These are phyloP conservation scores for Populus hybrid DNA, from an alignment of 441 rosid genomes.

Conservation along the genomic window DNA sequence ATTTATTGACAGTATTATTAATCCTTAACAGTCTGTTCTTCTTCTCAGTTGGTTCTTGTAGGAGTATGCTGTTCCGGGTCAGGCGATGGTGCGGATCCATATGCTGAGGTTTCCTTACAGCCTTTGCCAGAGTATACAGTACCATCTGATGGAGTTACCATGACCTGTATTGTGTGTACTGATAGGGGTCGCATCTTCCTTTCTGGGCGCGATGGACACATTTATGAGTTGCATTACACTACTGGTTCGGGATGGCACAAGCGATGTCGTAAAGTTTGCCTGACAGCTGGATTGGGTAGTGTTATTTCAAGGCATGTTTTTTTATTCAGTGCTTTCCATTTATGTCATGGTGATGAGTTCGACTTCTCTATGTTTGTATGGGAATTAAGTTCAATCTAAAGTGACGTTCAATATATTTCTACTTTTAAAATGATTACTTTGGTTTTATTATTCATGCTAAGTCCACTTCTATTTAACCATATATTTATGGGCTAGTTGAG, in stretches of 20 bases:
- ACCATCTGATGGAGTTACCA: constrained; percentile 93
- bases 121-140: constrained; percentile 85
- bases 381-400: neutral
- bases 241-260: constrained; percentile 91
- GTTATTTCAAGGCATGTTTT: constrained; percentile 73
- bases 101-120: constrained; percentile 85
- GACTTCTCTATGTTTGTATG: neutral
- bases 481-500: neutral
- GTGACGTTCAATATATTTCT: no score
- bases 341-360: neutral
- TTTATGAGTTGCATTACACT: constrained; percentile 79
- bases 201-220: constrained; percentile 94
- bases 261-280: constrained; percentile 90
- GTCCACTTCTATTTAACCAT: neutral
- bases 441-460: neutral
- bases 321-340: neutral
- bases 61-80: constrained; percentile 93
- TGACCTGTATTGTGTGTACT: constrained; percentile 85
- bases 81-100: constrained; percentile 82
- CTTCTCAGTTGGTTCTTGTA: constrained; percentile 82
- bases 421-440: neutral
- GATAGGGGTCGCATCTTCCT: constrained; percentile 85
- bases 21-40: constrained; percentile 27
- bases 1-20: constrained; percentile 11
- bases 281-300: constrained; percentile 92